These are phyloP conservation scores for peach (Prunus persica) DNA, from an alignment of 306 rosid species.

Conservation along the genomic window Prunus_persica_NCBIv2 NC_034014.1:5549501-5550000, in stretches of 20 bases:
- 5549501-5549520: neutral
- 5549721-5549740: neutral
- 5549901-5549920: constrained; percentile 16
- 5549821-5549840: neutral
- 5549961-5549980: neutral
- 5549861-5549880: neutral
- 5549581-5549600: neutral
- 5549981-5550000: neutral
- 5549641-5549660: neutral
- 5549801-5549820: neutral
- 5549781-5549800: neutral
- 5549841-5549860: neutral
- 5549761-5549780: constrained; percentile 9
- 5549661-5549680: neutral
- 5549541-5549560: neutral
- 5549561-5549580: neutral
- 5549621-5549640: neutral
- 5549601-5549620: neutral
- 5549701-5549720: constrained; percentile 24
- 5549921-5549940: neutral
- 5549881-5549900: constrained; percentile 22
- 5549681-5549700: constrained; percentile 10
- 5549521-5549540: neutral
- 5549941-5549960: neutral
- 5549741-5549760: neutral